Percentiles rank a stretch among this genome's conserved stretches.
Evolutionary conservation across 495 filamentous ascomycete genomes (phyloP).

Genomic region (Xylaria sp.): DNA sequence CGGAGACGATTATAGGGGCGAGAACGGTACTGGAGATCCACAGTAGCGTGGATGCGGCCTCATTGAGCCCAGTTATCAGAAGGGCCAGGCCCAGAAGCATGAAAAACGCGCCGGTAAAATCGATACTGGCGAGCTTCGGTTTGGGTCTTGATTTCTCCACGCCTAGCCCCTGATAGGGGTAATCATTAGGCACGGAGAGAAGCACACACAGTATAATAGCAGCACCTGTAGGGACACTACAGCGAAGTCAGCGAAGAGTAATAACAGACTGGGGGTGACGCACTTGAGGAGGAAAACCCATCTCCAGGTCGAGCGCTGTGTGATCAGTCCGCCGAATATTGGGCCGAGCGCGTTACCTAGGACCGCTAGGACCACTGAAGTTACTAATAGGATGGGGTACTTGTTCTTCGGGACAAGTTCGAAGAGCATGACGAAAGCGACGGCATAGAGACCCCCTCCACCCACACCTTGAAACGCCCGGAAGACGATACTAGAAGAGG

Average conservation of each 20-base stretch:
- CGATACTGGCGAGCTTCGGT: conserved; percentile 14
- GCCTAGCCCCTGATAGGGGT: conserved; percentile 23
- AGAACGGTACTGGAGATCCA: conserved; percentile 34
- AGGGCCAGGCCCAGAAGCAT: conserved; percentile 30
- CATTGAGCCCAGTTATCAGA: conserved; percentile 35
- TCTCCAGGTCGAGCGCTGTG: conserved; percentile 44
- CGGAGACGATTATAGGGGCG: conserved; percentile 11
- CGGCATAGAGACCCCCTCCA: conserved; percentile 47
- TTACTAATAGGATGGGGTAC: conserved; percentile 33
- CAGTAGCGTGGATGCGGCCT: conserved; percentile 31
- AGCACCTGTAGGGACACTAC: conserved; percentile 25
- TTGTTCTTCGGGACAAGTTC: conserved; percentile 45
- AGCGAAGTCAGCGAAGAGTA: conserved; percentile 4
- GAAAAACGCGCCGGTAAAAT: conserved; percentile 29
- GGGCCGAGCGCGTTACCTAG: conserved; percentile 47
- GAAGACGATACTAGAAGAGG: conserved; percentile 40
- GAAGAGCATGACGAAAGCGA: conserved; percentile 46
- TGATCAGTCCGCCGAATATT: conserved; percentile 50
- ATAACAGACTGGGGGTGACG: background rate
- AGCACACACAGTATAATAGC: conserved; percentile 1
- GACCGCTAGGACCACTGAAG: conserved; percentile 33
- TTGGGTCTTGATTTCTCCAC: conserved; percentile 7
- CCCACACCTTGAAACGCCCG: conserved; percentile 54
- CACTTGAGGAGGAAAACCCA: conserved; percentile 48
- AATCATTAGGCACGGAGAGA: conserved; percentile 22